Evolutionary conservation across 768 basidiomycete genomes (phyloP).

Genomic region (Candolleomyces aberdarensis): DNA sequence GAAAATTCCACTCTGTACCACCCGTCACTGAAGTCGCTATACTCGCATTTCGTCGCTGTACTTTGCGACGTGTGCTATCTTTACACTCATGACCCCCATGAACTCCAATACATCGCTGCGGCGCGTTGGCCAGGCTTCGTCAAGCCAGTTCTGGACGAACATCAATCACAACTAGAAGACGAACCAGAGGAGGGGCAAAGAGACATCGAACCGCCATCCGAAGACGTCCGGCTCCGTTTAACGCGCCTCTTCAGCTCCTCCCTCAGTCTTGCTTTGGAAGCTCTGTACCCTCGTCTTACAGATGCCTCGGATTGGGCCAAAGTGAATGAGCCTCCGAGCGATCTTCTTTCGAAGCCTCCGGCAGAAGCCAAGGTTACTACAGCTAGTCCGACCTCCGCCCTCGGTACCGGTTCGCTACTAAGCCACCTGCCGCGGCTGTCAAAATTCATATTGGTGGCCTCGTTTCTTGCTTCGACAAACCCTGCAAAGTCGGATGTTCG

Average conservation of each 20-base stretch:
- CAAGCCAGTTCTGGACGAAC: constrained; percentile 59
- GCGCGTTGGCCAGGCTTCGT: constrained; percentile 82
- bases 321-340: constrained; percentile 43
- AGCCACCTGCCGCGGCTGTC: constrained; percentile 56
- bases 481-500: constrained; percentile 76
- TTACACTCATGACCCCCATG: constrained; percentile 64
- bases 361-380: constrained; percentile 10
- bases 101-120: constrained; percentile 72
- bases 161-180: constrained; percentile 21
- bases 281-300: constrained; percentile 65
- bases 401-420: not conserved
- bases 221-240: constrained; percentile 66
- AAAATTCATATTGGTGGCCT: constrained; percentile 72
- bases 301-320: constrained; percentile 63
- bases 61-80: constrained; percentile 60
- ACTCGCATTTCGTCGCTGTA: constrained; percentile 57
- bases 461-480: constrained; percentile 83
- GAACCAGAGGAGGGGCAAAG: constrained; percentile 18
- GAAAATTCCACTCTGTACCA: constrained; percentile 42
- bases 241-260: constrained; percentile 60
- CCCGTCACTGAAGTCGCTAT: constrained; percentile 54
- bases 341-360: constrained; percentile 33
- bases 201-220: constrained; percentile 35
- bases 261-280: constrained; percentile 58
- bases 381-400: constrained; percentile 1